These are phyloP conservation scores for Eucalyptus pumila DNA, from an alignment of 345 rosid species.

Conservation along the genomic window DNA sequence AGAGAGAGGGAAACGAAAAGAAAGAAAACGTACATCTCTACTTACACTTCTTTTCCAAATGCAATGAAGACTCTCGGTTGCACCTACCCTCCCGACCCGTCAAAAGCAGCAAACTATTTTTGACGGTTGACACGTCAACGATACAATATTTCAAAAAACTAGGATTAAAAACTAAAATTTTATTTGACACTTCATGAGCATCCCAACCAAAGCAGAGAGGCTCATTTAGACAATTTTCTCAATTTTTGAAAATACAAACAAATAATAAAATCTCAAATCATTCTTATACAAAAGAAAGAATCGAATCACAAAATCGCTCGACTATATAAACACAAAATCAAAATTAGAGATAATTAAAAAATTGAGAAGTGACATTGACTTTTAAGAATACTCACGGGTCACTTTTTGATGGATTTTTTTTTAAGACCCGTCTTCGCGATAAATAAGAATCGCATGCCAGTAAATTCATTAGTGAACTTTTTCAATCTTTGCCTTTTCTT, in stretches of 20 bases:
- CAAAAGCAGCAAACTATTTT: neutral
- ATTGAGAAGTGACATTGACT: rapidly evolving
- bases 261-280: neutral
- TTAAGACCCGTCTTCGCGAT: rapidly evolving
- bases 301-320: rapidly evolving
- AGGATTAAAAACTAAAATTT: neutral
- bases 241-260: neutral
- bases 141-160: neutral
- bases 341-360: neutral
- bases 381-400: rapidly evolving
- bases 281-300: neutral
- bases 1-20: neutral
- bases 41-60: neutral
- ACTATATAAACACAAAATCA: neutral
- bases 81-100: neutral
- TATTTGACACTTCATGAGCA: neutral
- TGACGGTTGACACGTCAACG: neutral
- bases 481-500: too few species aligned
- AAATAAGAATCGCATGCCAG: too few species aligned
- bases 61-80: neutral
- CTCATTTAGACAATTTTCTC: neutral
- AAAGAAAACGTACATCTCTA: neutral
- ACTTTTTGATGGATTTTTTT: rapidly evolving
- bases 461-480: too few species aligned
- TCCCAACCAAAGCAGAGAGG: neutral